A percentile compares a stretch with the other conserved stretches of the same genome.
These are phyloP conservation scores for Candida tetrigidarum DNA, from an alignment of 1,139 yeast species.

Conservation along the genomic window DNA sequence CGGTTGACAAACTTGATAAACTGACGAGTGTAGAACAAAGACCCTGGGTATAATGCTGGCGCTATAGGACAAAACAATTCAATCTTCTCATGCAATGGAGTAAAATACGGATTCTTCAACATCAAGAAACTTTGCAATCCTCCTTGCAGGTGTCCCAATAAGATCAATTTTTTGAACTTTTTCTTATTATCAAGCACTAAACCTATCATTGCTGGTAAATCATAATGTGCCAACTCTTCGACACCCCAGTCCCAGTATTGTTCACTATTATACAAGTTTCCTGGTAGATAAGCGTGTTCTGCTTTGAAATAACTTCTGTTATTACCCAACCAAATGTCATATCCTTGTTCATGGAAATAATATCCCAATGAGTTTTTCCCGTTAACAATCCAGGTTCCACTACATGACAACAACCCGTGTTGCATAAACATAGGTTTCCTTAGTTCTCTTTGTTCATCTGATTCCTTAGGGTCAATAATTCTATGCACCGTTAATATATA, in stretches of 20 bases:
- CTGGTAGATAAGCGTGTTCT: slow-evolving; percentile 48
- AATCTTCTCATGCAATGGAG: slow-evolving; percentile 47
- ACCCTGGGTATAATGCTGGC: slow-evolving; percentile 91
- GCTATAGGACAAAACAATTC: slow-evolving; percentile 77
- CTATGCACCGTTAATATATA: slow-evolving; percentile 68
- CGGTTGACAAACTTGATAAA: slow-evolving; percentile 62
- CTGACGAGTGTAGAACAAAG: slow-evolving; percentile 57
- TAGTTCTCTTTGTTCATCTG: slow-evolving; percentile 27
- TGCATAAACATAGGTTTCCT: slow-evolving; percentile 69
- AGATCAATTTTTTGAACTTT: slow-evolving; percentile 51
- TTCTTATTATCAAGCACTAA: slow-evolving; percentile 53
- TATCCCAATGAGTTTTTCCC: slow-evolving; percentile 80
- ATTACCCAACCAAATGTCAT: slow-evolving; percentile 94
- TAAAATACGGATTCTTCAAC: slow-evolving; percentile 42
- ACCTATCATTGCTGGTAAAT: slow-evolving; percentile 73
- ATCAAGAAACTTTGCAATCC: slow-evolving; percentile 81
- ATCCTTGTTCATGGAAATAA: slow-evolving; percentile 62
- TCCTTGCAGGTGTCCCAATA: slow-evolving; percentile 92
- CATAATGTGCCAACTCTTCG: slow-evolving; percentile 74
- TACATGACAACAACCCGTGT: slow-evolving; percentile 87
- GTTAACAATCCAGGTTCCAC: slow-evolving; percentile 81
- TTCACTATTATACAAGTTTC: slow-evolving; percentile 51
- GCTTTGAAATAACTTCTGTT: slow-evolving; percentile 87
- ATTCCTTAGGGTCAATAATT: slow-evolving; percentile 55
- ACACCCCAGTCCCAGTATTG: slow-evolving; percentile 87